These are phyloP conservation scores for Acrocalymma vagum DNA, from an alignment of 2,329 filamentous ascomycete species.

Conservation along the genomic window DNA sequence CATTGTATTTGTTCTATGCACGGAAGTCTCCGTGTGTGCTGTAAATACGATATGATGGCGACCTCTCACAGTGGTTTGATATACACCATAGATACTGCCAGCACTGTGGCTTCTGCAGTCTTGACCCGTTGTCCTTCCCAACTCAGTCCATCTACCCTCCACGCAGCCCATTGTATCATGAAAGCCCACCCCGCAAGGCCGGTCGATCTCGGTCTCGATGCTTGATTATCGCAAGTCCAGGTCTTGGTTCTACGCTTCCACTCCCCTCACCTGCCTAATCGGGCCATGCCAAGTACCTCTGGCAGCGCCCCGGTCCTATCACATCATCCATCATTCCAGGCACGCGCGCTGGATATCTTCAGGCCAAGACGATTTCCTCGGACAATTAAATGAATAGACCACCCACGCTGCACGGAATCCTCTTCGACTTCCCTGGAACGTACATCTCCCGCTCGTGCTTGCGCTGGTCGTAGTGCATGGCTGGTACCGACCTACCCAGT, in stretches of 20 bases:
- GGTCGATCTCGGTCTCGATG: conserved; percentile 15
- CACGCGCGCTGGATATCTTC: conserved; percentile 11
- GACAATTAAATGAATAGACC: conserved; percentile 36
- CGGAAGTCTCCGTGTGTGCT: too few relatives aligned
- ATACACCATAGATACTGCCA: not conserved
- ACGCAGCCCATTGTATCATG: conserved; percentile 21
- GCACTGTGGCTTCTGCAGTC: conserved; percentile 13
- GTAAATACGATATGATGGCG: too few relatives aligned
- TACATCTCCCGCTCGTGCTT: conserved; percentile 31
- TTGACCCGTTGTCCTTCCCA: conserved; percentile 27
- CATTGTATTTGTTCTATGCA: too few relatives aligned
- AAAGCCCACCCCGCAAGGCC: too few relatives aligned
- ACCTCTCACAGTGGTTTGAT: not conserved
- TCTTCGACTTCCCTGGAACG: conserved; percentile 15
- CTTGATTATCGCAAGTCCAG: conserved; percentile 23
- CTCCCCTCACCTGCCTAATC: conserved; percentile 26
- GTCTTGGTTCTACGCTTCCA: conserved; percentile 6
- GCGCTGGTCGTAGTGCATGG: conserved; percentile 13
- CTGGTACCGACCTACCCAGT: conserved; percentile 34
- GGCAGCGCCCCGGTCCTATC: conserved; percentile 34
- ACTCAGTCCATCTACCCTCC: conserved; percentile 19
- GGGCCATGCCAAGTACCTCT: conserved; percentile 10
- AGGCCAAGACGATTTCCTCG: conserved; percentile 25
- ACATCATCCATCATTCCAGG: conserved; percentile 8
- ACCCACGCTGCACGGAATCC: conserved; percentile 19